Evolutionary conservation across 2,329 filamentous ascomycete species (phyloP), one percentile per base, ranked within the genome.

Genomic region (Aspergillus unguis): DNA sequence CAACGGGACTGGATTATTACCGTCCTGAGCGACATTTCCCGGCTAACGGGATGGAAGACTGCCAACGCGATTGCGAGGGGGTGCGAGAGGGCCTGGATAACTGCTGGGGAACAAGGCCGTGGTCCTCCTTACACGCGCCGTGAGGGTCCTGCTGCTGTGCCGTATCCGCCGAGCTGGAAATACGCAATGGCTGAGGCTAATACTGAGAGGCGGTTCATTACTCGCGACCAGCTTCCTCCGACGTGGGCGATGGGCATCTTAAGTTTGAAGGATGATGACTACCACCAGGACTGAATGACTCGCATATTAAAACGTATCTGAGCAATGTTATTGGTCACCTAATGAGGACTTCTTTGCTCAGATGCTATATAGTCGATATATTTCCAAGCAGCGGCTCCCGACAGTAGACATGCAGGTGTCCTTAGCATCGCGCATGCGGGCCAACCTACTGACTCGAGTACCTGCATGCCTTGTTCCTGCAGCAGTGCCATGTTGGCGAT

Each of bases 21-120:
- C 32, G 84, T 87, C 28, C 79, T 96, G 50, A 81, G 85, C 60
- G 85, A 90, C 61, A 85, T 95, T 36, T 83, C 87, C 2, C 83
- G 85, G 1, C 77, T 94, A 6, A 96, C 90, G 0, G 94, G 94
- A 0, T 96, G 90, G 88, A 87, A 90, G 62, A 90, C 87, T 1
- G 88, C 90, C 1, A 81, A 84, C 32, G 84, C 91, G 37, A 92
- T 96, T 57, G 90, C 90, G 0, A 79, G 83, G 44, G 91, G 90
- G 1, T 95, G 90, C 68, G 92, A 97, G 70, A 86, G 85, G 2
- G 81, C 85, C 0, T 99, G 94, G 94, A 79, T 82, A 54, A 88
- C 86, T 65, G 85, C 87, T 1, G 87, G 83, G 3, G 81, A 85
- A 56, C 77, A 87, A 61, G 88, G 88, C 0, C 80, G 84, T 42